Conservation (phyloP, 345 rosid genomes). For the Syzygium jambos region DNA sequence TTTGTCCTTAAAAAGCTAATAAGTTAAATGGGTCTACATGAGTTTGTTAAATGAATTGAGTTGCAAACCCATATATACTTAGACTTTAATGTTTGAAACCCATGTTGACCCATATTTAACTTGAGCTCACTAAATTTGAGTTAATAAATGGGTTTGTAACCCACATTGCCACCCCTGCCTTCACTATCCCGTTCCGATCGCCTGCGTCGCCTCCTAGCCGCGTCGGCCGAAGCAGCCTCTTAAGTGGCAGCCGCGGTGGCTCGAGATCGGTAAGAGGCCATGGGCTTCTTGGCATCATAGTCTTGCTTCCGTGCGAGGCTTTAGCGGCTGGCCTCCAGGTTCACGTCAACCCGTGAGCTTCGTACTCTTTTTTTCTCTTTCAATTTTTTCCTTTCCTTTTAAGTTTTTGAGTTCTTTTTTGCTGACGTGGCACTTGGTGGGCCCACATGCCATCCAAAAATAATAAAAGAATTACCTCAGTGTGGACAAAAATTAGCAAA, state of each 20-base stretch:
- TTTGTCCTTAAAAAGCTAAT: no score
- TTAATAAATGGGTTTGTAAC: no score
- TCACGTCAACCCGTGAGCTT: background rate
- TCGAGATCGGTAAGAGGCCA: background rate
- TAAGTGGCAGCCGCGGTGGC: background rate
- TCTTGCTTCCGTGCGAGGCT: background rate
- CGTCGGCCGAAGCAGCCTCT: background rate
- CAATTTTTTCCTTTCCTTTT: background rate
- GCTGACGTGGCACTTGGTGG: background rate
- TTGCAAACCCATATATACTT: no score
- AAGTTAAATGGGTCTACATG: no score
- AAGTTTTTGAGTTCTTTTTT: fast-evolving
- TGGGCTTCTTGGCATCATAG: background rate
- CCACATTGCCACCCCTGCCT: no score
- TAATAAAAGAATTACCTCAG: fast-evolving
- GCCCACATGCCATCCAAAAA: background rate
- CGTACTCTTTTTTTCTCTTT: background rate
- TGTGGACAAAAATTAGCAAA: background rate
- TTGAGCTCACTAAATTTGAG: no score
- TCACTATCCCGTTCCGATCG: no score
- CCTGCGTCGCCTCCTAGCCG: background rate
- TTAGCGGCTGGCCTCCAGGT: background rate
- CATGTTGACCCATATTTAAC: no score
- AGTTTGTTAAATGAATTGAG: no score
- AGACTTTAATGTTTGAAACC: no score